phyloP scores from a whole-genome alignment of 148 eudicot genomes.

The Diospyros kaki region DNA sequence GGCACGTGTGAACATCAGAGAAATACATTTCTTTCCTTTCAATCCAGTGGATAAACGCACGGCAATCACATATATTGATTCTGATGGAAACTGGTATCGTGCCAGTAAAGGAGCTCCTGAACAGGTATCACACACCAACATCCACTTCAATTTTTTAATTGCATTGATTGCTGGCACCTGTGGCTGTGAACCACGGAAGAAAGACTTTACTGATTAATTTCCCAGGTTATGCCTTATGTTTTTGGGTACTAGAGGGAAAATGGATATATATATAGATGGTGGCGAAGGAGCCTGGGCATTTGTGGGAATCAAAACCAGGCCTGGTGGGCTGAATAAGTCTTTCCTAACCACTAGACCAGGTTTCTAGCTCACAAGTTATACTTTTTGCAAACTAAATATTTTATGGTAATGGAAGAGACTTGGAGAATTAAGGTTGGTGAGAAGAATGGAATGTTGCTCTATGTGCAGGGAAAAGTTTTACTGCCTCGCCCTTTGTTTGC shows the following conservation, averaged over 20 bases:
- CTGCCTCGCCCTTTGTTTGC: no score
- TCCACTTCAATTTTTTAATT: neutral
- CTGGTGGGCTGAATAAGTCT: no score
- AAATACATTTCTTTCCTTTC: conserved; percentile 65
- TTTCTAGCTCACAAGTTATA: neutral
- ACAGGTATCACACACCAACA: conserved; percentile 29
- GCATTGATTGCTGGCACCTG: neutral
- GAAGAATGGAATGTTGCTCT: neutral
- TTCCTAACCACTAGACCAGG: no score
- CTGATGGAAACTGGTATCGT: conserved; percentile 64
- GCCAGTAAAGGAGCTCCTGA: conserved; percentile 74
- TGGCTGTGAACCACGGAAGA: neutral
- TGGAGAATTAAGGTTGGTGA: neutral
- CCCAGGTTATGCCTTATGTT: no score
- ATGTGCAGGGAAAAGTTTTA: neutral
- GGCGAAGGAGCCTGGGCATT: no score
- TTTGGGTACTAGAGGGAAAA: no score
- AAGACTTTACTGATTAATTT: neutral
- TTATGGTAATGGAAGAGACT: neutral
- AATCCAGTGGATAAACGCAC: conserved; percentile 71
- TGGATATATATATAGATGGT: no score
- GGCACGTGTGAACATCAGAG: conserved; percentile 68
- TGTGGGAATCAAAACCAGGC: no score
- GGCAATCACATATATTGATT: conserved; percentile 60
- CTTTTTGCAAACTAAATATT: neutral